Base-by-base conservation (phyloP, 441 rosid genomes). In the Gossypium gossypioides region DNA sequence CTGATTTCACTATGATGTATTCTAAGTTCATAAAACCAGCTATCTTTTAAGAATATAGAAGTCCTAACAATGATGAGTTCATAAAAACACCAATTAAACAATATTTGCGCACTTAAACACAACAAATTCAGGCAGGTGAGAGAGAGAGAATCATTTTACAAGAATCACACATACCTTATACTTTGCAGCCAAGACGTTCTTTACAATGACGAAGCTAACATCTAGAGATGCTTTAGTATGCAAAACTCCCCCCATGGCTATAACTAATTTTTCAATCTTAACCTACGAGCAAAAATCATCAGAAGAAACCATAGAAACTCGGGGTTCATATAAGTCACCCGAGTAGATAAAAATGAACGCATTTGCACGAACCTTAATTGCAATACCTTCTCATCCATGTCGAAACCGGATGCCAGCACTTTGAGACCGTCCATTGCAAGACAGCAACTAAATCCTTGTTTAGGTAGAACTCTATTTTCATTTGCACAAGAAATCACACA, bases 341-440 rank as follows among this genome's bases (percentile, higher is more conserved):
- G 6, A 54, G 12, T 56, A 40, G 46, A 63, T 15, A 44, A 70
- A 58, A 51, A 58, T 37, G 12, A 4, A 4, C 54, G 2, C 34
- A 51, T 29, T 58, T 60, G 40, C 24, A 48, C 22, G 21, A 12
- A 52, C 54, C 18, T 9, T 24, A 59, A 40, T 8, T 12, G 59
- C 62, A 61, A 59, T 77, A 93, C 99, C 99, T 96, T 93, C 77
- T 96, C 99, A 67, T 84, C 86, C 61, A 77, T 78, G 73, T 87
- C 87, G 76, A 93, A 93, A 46, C 99, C 99, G 72, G 99, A 91
- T 29, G 91, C 96, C 61, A 91, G 88, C 74, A 96, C 85, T 82
- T 88, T 91, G 78, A 87, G 82, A 73, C 98, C 96, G 78, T 93
- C 96, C 98, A 93, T 89, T 0, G 97, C 99, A 76, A 96, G 89